These are phyloP conservation scores for Colletotrichum musicola DNA, from an alignment of 2,329 filamentous ascomycete genomes.

Conservation along the genomic window DNA sequence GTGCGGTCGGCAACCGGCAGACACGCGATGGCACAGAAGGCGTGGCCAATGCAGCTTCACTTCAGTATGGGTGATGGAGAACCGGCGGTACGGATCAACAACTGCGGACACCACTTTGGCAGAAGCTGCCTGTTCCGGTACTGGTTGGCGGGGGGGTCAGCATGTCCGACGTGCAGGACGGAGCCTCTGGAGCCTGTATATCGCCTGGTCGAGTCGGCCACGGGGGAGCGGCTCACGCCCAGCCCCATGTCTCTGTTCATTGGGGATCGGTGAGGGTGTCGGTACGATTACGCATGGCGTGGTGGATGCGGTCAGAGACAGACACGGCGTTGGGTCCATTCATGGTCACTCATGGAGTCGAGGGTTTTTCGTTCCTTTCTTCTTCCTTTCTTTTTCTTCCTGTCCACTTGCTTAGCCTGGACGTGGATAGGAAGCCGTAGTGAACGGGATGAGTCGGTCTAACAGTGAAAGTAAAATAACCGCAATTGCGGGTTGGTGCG, in stretches of 20 bases:
- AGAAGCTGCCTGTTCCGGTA: constrained; percentile 25
- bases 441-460: too few relatives aligned
- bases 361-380: too few relatives aligned
- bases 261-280: neutral
- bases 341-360: too few relatives aligned
- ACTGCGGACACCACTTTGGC: constrained; percentile 25
- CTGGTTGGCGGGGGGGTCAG: constrained; percentile 9
- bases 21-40: neutral
- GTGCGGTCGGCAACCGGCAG: neutral
- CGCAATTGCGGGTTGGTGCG: too few relatives aligned
- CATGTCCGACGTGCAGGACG: constrained; percentile 10
- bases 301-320: too few relatives aligned
- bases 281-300: too few relatives aligned
- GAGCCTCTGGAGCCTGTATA: neutral
- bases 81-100: constrained; percentile 20
- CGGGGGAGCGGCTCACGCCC: neutral
- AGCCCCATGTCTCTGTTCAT: neutral
- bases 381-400: too few relatives aligned
- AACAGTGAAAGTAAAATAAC: too few relatives aligned
- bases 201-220: constrained; percentile 7
- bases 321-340: too few relatives aligned
- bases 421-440: too few relatives aligned
- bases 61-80: constrained; percentile 10
- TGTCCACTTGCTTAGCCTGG: too few relatives aligned
- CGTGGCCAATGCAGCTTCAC: neutral